A percentile compares a stretch with the other conserved stretches of the same genome.
Evolutionary conservation across 2,329 filamentous ascomycete species (phyloP).

Genomic region (Colletotrichum spaethianum): DNA sequence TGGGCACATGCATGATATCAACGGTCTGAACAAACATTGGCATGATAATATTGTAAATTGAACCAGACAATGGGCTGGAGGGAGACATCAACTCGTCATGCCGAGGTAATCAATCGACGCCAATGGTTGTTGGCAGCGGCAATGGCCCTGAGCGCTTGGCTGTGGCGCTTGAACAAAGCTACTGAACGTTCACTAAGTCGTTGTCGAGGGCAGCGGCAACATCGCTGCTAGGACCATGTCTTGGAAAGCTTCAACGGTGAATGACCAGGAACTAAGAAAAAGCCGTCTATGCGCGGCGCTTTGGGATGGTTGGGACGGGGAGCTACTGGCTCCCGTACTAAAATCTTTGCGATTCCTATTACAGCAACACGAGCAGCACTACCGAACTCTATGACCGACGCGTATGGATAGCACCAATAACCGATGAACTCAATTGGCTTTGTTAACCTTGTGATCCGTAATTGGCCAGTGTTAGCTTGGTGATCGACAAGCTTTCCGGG

Average conservation of each 20-base stretch:
- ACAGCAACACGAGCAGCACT: conserved; percentile 1
- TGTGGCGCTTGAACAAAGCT: conserved; percentile 20
- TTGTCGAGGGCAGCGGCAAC: not conserved
- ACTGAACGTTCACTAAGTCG: too few species aligned
- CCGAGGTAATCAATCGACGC: not conserved
- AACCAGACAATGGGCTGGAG: too few species aligned
- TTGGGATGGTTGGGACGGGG: not conserved
- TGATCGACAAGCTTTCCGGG: not conserved
- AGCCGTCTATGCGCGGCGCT: not conserved
- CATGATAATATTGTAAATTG: too few species aligned
- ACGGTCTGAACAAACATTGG: not conserved
- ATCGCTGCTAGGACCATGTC: not conserved
- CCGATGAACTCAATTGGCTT: too few species aligned
- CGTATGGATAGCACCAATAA: not conserved
- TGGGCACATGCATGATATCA: not conserved
- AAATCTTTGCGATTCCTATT: conserved; percentile 3
- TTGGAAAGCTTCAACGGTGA: not conserved
- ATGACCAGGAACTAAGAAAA: not conserved
- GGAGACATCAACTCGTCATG: not conserved
- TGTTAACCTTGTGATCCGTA: not conserved
- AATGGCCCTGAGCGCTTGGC: not conserved
- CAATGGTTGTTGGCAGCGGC: not conserved
- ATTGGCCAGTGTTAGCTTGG: not conserved
- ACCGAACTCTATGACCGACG: conserved; percentile 1
- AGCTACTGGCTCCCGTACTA: conserved; percentile 1